Conservation (phyloP, 495 filamentous ascomycete genomes). For the Neurospora tetraspora region DNA sequence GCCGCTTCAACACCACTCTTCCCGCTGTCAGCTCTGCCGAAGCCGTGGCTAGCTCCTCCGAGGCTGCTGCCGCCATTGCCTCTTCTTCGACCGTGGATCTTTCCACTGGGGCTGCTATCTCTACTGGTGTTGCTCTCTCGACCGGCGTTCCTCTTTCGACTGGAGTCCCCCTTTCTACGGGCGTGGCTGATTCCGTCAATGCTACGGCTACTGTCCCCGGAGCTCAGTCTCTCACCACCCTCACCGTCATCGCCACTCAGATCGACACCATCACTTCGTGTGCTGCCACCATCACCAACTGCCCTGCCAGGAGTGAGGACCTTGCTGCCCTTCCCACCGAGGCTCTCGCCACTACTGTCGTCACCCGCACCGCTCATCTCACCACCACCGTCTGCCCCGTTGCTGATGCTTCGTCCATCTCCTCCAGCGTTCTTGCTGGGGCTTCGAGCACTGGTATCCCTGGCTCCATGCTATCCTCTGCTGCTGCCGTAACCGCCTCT, state of each 20-base stretch:
- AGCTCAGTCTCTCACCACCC: slow-evolving; percentile 7
- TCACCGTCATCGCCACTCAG: slow-evolving; percentile 45
- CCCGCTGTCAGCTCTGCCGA: background rate
- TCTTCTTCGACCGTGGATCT: slow-evolving; percentile 28
- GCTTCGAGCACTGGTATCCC: slow-evolving; percentile 21
- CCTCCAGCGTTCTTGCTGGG: slow-evolving; percentile 26
- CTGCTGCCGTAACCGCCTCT: background rate
- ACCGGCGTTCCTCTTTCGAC: slow-evolving; percentile 4
- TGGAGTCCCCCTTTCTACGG: slow-evolving; percentile 2
- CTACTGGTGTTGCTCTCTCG: background rate
- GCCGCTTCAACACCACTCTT: slow-evolving; percentile 28
- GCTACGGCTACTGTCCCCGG: background rate
- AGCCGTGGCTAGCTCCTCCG: slow-evolving; percentile 2
- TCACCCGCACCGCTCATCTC: slow-evolving; percentile 35
- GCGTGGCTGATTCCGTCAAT: background rate
- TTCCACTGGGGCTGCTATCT: background rate
- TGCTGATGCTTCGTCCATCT: slow-evolving; percentile 29
- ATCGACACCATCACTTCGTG: slow-evolving; percentile 53
- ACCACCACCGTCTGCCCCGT: slow-evolving; percentile 39
- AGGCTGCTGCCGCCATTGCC: slow-evolving; percentile 6
- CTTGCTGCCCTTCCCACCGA: slow-evolving; percentile 17
- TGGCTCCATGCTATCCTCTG: background rate
- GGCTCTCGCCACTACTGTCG: slow-evolving; percentile 24
- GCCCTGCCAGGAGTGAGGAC: slow-evolving; percentile 40
- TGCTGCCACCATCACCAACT: slow-evolving; percentile 51